Conservation (phyloP, 2,329 filamentous ascomycete genomes). For the Herpotrichia juniperi region DNA sequence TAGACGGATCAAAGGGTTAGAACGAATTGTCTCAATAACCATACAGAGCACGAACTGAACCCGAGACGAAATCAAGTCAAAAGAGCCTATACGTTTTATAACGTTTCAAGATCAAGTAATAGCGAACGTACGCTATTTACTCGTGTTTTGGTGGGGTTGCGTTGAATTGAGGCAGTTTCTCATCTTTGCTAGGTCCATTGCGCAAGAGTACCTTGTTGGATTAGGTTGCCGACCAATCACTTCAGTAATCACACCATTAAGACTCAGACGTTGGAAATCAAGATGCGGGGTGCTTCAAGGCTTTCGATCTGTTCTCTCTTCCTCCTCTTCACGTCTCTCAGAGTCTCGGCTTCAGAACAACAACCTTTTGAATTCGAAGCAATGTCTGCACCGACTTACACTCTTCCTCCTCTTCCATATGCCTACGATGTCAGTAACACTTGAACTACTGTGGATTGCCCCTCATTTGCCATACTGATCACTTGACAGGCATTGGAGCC, state of each 20-base stretch:
- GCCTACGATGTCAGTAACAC: slow-evolving; percentile 68
- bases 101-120: background rate
- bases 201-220: slow-evolving; percentile 40
- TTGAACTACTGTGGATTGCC: background rate
- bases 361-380: slow-evolving; percentile 42
- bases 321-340: slow-evolving; percentile 14
- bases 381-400: slow-evolving; percentile 56
- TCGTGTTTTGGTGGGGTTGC: slow-evolving; percentile 7
- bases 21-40: too few relatives aligned
- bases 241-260: slow-evolving; percentile 10
- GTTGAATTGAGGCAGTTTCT: slow-evolving; percentile 41
- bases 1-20: too few relatives aligned
- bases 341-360: slow-evolving; percentile 33
- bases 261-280: slow-evolving; percentile 14
- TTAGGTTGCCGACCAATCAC: slow-evolving; percentile 23
- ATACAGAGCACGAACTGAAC: too few relatives aligned
- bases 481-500: slow-evolving; percentile 69
- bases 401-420: slow-evolving; percentile 70
- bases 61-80: too few relatives aligned
- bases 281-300: slow-evolving; percentile 30
- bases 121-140: background rate
- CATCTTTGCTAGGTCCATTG: background rate
- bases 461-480: background rate
- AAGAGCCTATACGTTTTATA: too few relatives aligned
- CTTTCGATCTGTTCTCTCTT: slow-evolving; percentile 20